Percentiles rank a stretch among this genome's conserved stretches.
Conservation (phyloP, 257 asterid species). For the Solanum sitiens region DNA sequence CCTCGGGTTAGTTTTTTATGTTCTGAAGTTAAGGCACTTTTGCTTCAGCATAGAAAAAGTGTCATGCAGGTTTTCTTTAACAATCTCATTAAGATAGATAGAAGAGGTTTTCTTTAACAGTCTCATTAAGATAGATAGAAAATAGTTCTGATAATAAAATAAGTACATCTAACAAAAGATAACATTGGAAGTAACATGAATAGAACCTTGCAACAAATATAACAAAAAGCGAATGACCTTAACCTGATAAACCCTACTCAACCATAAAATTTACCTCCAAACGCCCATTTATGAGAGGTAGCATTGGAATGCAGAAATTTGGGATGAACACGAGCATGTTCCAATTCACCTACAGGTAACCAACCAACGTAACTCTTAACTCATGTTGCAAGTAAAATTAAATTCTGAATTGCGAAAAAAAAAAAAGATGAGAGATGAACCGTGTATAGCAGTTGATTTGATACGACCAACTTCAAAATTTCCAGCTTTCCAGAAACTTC, state of each 20-base stretch:
- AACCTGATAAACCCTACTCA: neutral
- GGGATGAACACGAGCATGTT: constrained; percentile 94
- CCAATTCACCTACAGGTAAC: constrained; percentile 50
- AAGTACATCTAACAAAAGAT: neutral
- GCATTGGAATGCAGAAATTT: constrained; percentile 94
- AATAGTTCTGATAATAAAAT: neutral
- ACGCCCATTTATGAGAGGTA: constrained; percentile 94
- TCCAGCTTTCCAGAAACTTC: constrained; percentile 98
- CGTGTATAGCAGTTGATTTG: constrained; percentile 26
- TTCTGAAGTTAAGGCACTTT: neutral
- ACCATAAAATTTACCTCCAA: constrained; percentile 51
- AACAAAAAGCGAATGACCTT: neutral
- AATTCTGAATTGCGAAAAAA: neutral
- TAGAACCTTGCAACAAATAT: neutral
- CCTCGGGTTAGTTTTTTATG: neutral
- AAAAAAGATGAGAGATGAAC: neutral
- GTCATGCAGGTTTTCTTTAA: neutral
- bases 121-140: neutral
- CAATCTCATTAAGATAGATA: neutral
- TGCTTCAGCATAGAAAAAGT: neutral
- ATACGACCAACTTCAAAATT: constrained; percentile 42
- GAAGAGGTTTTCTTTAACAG: neutral
- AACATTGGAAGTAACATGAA: neutral
- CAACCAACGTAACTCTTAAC: neutral
- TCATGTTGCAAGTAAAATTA: neutral